Percentiles rank a stretch among this genome's conserved stretches.
phyloP scores from a whole-genome alignment of 805 yeast genomes.

The Candida ascalaphidarum region DNA sequence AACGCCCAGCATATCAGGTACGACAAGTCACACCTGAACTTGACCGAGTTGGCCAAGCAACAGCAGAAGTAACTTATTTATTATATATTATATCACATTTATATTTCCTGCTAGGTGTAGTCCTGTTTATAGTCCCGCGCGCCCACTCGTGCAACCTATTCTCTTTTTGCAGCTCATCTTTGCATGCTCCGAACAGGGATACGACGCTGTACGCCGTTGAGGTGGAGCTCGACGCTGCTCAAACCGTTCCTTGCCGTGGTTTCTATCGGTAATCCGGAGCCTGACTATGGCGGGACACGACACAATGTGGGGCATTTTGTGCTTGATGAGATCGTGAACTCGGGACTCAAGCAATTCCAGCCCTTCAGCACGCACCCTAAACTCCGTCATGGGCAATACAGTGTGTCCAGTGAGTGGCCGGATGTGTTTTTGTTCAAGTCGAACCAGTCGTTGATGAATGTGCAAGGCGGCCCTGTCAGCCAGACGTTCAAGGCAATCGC shows the following conservation, averaged over 20 bases:
- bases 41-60: slow-evolving; percentile 12
- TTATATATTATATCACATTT: too few relatives aligned
- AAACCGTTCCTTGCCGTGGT: slow-evolving; percentile 28
- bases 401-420: too few relatives aligned
- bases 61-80: too few relatives aligned
- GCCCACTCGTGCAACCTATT: too few relatives aligned
- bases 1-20: slow-evolving; percentile 32
- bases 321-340: slow-evolving; percentile 21
- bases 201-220: too few relatives aligned
- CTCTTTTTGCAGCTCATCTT: too few relatives aligned
- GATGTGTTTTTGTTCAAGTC: slow-evolving; percentile 37
- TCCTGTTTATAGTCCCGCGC: too few relatives aligned
- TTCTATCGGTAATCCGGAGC: slow-evolving; percentile 75
- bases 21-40: slow-evolving; percentile 18
- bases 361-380: slow-evolving; percentile 4
- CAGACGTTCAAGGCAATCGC: slow-evolving; percentile 35
- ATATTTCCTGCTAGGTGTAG: too few relatives aligned
- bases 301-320: slow-evolving; percentile 73
- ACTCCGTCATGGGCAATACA: slow-evolving; percentile 1
- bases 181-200: too few relatives aligned
- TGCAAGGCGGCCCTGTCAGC: slow-evolving; percentile 51
- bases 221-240: too few relatives aligned
- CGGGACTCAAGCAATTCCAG: slow-evolving; percentile 15
- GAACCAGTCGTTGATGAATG: slow-evolving; percentile 58
- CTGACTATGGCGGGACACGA: slow-evolving; percentile 49